Evolutionary conservation across 106 monocot species (phyloP).

Genomic region (Dendrobium nobile): DNA sequence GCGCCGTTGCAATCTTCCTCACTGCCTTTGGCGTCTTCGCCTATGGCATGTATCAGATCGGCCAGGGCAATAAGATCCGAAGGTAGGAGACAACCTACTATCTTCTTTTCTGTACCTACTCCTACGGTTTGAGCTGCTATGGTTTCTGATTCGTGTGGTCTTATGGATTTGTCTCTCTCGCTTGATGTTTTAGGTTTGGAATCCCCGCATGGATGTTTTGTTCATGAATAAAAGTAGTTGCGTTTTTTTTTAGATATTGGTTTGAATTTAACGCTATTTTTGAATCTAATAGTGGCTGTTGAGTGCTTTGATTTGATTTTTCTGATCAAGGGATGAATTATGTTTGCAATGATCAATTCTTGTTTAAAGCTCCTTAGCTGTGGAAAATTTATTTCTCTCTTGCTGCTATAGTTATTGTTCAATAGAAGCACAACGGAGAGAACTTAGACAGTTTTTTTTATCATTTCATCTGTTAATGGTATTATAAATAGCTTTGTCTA

Average conservation of each 20-base stretch:
- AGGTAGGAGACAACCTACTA: conserved; percentile 23
- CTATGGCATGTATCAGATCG: conserved; percentile 93
- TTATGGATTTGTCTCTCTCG: background rate
- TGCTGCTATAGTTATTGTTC: background rate
- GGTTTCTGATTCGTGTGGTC: background rate
- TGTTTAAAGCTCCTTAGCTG: background rate
- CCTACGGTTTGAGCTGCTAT: background rate
- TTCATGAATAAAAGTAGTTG: background rate
- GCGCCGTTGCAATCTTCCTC: conserved; percentile 72
- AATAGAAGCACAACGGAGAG: background rate
- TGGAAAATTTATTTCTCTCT: background rate
- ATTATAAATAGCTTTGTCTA: background rate
- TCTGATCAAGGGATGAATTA: background rate
- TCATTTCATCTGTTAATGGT: background rate
- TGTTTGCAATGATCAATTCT: background rate
- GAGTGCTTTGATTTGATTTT: background rate
- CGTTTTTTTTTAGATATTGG: background rate
- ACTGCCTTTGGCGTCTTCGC: conserved; percentile 65
- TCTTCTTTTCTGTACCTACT: background rate
- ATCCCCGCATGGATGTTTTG: background rate
- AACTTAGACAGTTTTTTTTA: background rate
- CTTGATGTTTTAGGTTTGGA: background rate
- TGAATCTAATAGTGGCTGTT: background rate
- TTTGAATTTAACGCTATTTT: background rate
- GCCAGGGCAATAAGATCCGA: conserved; percentile 89